Conservation (phyloP, 179 eudicot genomes). For the Silene noctiflora region DNA sequence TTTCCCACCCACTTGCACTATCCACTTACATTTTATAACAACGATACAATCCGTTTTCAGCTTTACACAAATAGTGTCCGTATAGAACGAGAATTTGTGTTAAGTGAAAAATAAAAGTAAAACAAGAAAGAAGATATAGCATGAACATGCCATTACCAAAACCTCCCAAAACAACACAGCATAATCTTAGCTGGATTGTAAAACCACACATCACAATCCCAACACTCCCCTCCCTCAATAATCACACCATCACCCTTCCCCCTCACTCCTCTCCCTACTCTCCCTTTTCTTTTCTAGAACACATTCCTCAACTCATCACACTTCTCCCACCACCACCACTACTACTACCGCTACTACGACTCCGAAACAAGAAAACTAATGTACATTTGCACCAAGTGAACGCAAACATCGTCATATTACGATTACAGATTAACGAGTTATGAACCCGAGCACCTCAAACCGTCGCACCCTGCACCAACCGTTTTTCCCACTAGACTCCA, state of each 20-base stretch:
- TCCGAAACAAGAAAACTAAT: neutral
- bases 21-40: too few relatives aligned
- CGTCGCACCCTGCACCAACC: conserved; percentile 90
- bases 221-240: neutral
- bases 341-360: neutral
- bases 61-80: too few relatives aligned
- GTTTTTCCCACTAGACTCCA: conserved; percentile 45
- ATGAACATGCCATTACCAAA: neutral
- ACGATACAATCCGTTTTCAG: too few relatives aligned
- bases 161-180: neutral
- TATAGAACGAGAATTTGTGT: too few relatives aligned
- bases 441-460: conserved; percentile 13
- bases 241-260: neutral
- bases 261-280: too few relatives aligned
- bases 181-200: conserved; percentile 8
- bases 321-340: too few relatives aligned
- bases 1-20: too few relatives aligned
- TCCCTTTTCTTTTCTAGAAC: neutral
- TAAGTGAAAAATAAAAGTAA: too few relatives aligned
- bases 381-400: neutral
- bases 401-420: neutral
- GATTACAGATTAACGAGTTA: neutral
- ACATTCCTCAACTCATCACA: too few relatives aligned
- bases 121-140: neutral
- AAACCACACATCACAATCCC: neutral